Base-by-base conservation (phyloP, 2,329 filamentous ascomycete genomes). In the Cordyceps cicadae region DNA sequence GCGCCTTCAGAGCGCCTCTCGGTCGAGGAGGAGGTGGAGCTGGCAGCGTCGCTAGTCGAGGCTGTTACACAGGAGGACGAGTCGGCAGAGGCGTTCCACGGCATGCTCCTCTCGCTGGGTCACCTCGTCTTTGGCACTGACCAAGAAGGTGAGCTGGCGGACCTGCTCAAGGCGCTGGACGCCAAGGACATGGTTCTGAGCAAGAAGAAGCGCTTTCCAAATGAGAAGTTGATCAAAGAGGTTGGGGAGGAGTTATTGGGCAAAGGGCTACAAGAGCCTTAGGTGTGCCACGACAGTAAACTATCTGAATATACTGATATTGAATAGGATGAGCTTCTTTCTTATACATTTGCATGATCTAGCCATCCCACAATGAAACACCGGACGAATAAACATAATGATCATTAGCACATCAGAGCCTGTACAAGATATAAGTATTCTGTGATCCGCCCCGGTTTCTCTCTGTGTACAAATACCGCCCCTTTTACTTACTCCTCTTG, bases 1-100 rank as follows among this genome's bases (percentile, higher is more conserved):
- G 74, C 76, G 6, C 83, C 88, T 3, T 12, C 34, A 11, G 34
- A 37, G 52, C 76, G 75, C 0, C 72, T 97, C 3, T 77, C 84
- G 0, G 87, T 90, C 43, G 82, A 80, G 3, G 86, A 89, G 62
- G 88, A 94, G 69, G 83, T 95, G 1, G 92, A 96, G 72, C 77
- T 97, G 5, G 85, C 88, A 0, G 92, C 92, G 0, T 88, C 89
- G 0, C 75, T 94, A 8, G 75, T 96, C 1, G 92, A 97, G 72
- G 88, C 89, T 2, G 83, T 87, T 50, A 69, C 72, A 2, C 77
- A 82, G 61, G 84, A 87, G 66, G 76, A 80, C 37, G 73, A 76
- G 41, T 86, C 93, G 0, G 75, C 70, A 12, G 92, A 96, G 67
- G 88, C 89, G 0, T 73, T 92, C 15, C 89, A 88, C 68, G 90